Evolutionary conservation across 495 filamentous ascomycete genomes (phyloP).

Genomic region (Penicillium verhagenii): DNA sequence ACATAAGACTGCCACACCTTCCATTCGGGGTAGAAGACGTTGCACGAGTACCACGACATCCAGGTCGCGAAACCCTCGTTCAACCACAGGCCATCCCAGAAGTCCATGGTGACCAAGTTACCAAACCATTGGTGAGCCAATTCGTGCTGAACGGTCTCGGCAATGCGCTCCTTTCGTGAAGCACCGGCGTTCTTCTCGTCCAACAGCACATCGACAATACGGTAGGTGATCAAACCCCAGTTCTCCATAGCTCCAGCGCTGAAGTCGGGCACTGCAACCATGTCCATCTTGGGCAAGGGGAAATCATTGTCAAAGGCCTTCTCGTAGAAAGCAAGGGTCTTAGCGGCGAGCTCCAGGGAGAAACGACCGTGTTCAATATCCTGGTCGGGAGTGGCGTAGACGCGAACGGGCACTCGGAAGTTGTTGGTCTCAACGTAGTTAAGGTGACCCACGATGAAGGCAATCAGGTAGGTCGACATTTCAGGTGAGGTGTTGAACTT

Average conservation of each 20-base stretch:
- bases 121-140: conserved; percentile 99
- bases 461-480: conserved; percentile 70
- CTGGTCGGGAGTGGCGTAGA: conserved; percentile 62
- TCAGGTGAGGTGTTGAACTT: conserved; percentile 65
- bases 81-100: conserved; percentile 98
- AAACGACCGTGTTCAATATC: conserved; percentile 66
- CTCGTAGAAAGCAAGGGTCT: conserved; percentile 53
- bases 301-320: conserved; percentile 55
- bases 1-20: conserved; percentile 98
- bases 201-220: conserved; percentile 85
- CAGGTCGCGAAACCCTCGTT: conserved; percentile 99
- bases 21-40: conserved; percentile 91
- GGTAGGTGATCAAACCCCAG: conserved; percentile 95
- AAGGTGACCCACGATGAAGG: conserved; percentile 67
- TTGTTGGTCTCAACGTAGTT: conserved; percentile 63
- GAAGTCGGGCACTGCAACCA: conserved; percentile 96
- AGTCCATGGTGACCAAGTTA: conserved; percentile 99
- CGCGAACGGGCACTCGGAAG: conserved; percentile 64
- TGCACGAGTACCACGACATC: conserved; percentile 64
- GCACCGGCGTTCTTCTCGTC: conserved; percentile 91
- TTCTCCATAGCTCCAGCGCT: conserved; percentile 97
- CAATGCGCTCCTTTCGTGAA: conserved; percentile 89
- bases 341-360: conserved; percentile 62
- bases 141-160: conserved; percentile 94
- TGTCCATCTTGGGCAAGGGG: conserved; percentile 87